These are phyloP conservation scores for Phialophora chinensis DNA, from an alignment of 2,329 filamentous ascomycete species.

Conservation along the genomic window DNA sequence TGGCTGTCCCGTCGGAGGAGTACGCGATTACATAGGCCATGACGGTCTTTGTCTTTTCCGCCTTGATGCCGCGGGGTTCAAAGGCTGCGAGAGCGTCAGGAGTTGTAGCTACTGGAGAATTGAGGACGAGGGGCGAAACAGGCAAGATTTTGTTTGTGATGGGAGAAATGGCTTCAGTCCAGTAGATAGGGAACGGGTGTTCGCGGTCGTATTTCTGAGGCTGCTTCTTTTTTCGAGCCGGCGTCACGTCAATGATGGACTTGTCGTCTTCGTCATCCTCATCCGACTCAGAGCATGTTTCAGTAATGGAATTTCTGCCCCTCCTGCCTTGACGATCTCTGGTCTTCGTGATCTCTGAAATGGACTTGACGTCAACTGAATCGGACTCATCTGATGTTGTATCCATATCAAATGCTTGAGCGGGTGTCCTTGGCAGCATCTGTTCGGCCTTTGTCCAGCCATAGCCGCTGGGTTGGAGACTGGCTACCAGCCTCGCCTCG, in stretches of 20 bases:
- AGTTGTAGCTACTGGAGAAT: slow-evolving; percentile 71
- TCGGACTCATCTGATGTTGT: slow-evolving; percentile 31
- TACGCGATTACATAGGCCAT: slow-evolving; percentile 88
- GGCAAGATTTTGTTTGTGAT: slow-evolving; percentile 78
- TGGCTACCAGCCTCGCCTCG: slow-evolving; percentile 82
- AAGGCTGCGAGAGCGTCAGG: slow-evolving; percentile 75
- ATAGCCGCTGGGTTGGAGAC: slow-evolving; percentile 84
- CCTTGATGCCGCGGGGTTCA: slow-evolving; percentile 81
- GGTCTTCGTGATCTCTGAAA: slow-evolving; percentile 30
- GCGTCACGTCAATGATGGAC: slow-evolving; percentile 63
- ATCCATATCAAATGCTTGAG: slow-evolving; percentile 19
- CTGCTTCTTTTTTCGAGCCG: slow-evolving; percentile 52
- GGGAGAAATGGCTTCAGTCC: slow-evolving; percentile 87
- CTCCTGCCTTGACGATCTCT: slow-evolving; percentile 32
- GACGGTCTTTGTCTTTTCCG: slow-evolving; percentile 84
- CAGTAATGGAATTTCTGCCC: slow-evolving; percentile 24
- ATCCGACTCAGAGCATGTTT: slow-evolving; percentile 38
- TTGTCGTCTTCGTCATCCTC: slow-evolving; percentile 62
- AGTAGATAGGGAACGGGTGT: slow-evolving; percentile 85
- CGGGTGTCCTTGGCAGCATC: slow-evolving; percentile 31
- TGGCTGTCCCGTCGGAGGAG: slow-evolving; percentile 83
- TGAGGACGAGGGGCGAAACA: slow-evolving; percentile 74
- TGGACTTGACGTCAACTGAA: slow-evolving; percentile 25
- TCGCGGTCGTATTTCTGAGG: slow-evolving; percentile 70
- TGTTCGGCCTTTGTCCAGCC: slow-evolving; percentile 90